A percentile compares a stretch with the other conserved stretches of the same genome.
phyloP scores from a whole-genome alignment of 78 protist species.

The Cavenderia fasciculata region DNA sequence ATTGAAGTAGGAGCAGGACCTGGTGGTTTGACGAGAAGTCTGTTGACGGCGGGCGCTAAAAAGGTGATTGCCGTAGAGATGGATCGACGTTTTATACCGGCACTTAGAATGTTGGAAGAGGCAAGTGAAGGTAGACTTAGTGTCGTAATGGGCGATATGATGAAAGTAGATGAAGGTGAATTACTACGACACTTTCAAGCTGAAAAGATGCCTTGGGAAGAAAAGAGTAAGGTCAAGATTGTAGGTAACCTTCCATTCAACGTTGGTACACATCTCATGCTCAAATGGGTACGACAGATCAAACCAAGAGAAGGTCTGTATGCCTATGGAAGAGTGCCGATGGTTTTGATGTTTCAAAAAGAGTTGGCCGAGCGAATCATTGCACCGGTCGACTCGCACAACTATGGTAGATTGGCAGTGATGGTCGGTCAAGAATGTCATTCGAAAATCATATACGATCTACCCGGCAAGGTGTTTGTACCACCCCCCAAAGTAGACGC shows the following conservation, averaged over 20 bases:
- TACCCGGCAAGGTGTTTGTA: slow-evolving; percentile 73
- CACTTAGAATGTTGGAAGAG: slow-evolving; percentile 74
- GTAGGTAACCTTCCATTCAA: slow-evolving; percentile 86
- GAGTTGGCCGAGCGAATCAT: slow-evolving; percentile 78
- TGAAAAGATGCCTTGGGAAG: neutral
- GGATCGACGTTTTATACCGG: slow-evolving; percentile 77
- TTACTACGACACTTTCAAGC: neutral
- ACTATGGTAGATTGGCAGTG: slow-evolving; percentile 35
- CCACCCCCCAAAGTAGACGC: slow-evolving; percentile 87
- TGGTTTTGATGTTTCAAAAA: slow-evolving; percentile 82
- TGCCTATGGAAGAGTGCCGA: slow-evolving; percentile 59
- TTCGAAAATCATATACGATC: neutral
- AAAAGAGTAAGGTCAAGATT: slow-evolving; percentile 16
- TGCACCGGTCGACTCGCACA: slow-evolving; percentile 13
- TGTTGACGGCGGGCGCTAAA: slow-evolving; percentile 48
- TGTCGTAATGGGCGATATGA: slow-evolving; percentile 73
- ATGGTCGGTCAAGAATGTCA: slow-evolving; percentile 28
- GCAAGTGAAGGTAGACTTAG: slow-evolving; percentile 49
- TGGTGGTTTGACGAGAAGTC: slow-evolving; percentile 82
- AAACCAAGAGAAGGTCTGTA: slow-evolving; percentile 23
- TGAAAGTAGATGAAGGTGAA: slow-evolving; percentile 39
- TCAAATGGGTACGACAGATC: slow-evolving; percentile 76
- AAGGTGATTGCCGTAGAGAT: slow-evolving; percentile 78
- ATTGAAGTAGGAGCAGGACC: slow-evolving; percentile 91
- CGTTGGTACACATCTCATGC: slow-evolving; percentile 82